Percentiles rank a stretch among this genome's conserved stretches.
Evolutionary conservation across 2,329 filamentous ascomycete genomes (phyloP).

Genomic region (Botryotinia calthae): DNA sequence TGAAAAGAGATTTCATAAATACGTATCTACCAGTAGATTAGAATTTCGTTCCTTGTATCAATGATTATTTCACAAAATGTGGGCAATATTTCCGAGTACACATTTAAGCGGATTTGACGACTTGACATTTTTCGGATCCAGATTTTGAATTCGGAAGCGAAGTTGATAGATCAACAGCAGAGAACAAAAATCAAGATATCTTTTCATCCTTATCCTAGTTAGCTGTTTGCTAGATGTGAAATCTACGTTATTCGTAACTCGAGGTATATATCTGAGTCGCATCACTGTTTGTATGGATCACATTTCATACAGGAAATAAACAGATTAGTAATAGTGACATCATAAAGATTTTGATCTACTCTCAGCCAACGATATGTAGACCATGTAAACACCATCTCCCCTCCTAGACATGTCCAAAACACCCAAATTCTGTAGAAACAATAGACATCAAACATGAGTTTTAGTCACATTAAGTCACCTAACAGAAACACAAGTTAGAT

Average conservation of each 20-base stretch:
- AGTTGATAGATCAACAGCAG: not conserved
- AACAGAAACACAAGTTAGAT: not conserved
- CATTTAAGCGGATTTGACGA: not conserved
- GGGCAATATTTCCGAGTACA: not conserved
- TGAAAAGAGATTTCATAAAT: not conserved
- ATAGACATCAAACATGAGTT: not conserved
- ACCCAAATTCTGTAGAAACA: no score
- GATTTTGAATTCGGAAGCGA: not conserved
- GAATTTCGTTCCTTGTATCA: accelerated
- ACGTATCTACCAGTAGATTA: not conserved
- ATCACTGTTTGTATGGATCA: not conserved
- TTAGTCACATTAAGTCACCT: not conserved
- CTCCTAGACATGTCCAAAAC: not conserved
- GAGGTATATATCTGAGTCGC: not conserved
- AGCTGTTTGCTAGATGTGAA: not conserved
- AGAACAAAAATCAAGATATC: not conserved
- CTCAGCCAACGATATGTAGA: not conserved
- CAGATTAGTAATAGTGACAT: not conserved
- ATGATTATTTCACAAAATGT: not conserved
- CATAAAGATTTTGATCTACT: not conserved
- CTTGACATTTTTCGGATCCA: not conserved
- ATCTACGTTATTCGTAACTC: not conserved
- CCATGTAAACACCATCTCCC: not conserved
- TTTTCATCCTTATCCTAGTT: not conserved
- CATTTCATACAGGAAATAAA: not conserved